phyloP scores from a whole-genome alignment of 345 rosid species.

The Limnanthes douglasii region DNA sequence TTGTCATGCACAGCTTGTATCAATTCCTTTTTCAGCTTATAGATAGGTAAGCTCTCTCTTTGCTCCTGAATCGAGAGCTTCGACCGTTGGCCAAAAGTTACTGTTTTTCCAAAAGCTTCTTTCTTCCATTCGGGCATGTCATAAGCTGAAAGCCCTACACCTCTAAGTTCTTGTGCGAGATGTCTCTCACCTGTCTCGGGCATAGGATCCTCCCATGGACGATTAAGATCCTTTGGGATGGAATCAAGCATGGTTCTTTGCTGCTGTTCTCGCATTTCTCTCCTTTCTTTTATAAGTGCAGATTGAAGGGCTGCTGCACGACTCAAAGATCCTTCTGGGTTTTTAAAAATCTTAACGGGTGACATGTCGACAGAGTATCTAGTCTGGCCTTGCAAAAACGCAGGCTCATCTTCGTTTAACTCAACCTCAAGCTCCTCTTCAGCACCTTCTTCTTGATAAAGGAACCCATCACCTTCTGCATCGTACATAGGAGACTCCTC shows the following conservation, averaged over 20 bases:
- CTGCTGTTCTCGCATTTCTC: slow-evolving; percentile 75
- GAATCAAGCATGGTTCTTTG: slow-evolving; percentile 88
- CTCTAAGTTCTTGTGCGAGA: slow-evolving; percentile 89
- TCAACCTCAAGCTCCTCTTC: slow-evolving; percentile 95
- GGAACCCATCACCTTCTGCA: slow-evolving; percentile 71
- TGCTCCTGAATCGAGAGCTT: slow-evolving; percentile 87
- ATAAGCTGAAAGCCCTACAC: slow-evolving; percentile 80
- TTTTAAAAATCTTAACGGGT: slow-evolving; percentile 83
- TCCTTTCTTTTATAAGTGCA: slow-evolving; percentile 72
- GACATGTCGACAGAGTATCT: slow-evolving; percentile 65
- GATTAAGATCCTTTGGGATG: slow-evolving; percentile 93
- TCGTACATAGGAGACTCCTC: slow-evolving; percentile 67
- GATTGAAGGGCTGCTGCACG: slow-evolving; percentile 93
- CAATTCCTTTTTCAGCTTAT: slow-evolving; percentile 73
- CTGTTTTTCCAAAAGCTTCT: slow-evolving; percentile 68
- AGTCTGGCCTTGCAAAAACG: slow-evolving; percentile 70
- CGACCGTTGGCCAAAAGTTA: slow-evolving; percentile 69
- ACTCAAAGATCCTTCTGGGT: slow-evolving; percentile 87
- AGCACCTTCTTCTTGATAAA: slow-evolving; percentile 69
- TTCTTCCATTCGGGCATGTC: slow-evolving; percentile 96
- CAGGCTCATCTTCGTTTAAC: slow-evolving; percentile 82
- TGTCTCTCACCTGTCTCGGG: slow-evolving; percentile 86
- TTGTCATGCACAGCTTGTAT: slow-evolving; percentile 81
- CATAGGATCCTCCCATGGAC: slow-evolving; percentile 96
- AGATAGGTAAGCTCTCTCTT: slow-evolving; percentile 82